Evolutionary conservation across 495 filamentous ascomycete species (phyloP), one percentile per base, ranked within the genome.

Genomic region (Neurospora hispaniola): DNA sequence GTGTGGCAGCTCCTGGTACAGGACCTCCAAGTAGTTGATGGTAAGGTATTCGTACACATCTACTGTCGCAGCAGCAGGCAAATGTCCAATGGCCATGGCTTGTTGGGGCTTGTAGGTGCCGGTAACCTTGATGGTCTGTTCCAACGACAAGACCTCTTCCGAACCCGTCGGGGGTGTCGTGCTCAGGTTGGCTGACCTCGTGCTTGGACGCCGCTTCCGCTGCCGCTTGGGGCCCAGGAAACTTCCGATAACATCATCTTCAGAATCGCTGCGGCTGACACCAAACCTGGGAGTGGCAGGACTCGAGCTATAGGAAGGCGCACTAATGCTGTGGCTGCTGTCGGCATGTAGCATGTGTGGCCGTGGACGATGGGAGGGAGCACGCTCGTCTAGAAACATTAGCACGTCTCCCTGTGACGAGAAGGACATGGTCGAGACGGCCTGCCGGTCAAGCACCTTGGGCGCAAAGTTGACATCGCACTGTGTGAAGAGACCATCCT

Each of bases 381-480:
- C 40, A 14, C 84, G 81, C 75, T 88, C 85, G 70, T 88, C 86
- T 0, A 88, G 80, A 20, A 87, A 80, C 86, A 88, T 87, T 35
- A 86, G 79, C 12, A 89, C 82, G 40, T 91, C 89, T 27, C 90
- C 90, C 27, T 76, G 81, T 39, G 89, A 80, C 12, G 90, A 89
- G 74, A 92, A 88, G 20, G 86, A 82, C 75, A 91, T 84, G 42
- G 84, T 86, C n/a, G 89, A 88, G 14, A 93, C 82, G 42, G 87
- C 84, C 68, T 89, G 87, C n/a, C 88, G 86, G 76, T 94, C 92
- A 69, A 94, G 87, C n/a, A 92, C 88, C 77, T 93, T 90, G 23
- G 91, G 88, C 9, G 92, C 89, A 83, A 91, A 96, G 31, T 92
- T 89, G 43, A 97, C 85, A 80, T 99, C 95, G 69, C 92, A 93